phyloP scores from a whole-genome alignment of 2,329 filamentous ascomycete species.

The Fusarium phyllophilum region DNA sequence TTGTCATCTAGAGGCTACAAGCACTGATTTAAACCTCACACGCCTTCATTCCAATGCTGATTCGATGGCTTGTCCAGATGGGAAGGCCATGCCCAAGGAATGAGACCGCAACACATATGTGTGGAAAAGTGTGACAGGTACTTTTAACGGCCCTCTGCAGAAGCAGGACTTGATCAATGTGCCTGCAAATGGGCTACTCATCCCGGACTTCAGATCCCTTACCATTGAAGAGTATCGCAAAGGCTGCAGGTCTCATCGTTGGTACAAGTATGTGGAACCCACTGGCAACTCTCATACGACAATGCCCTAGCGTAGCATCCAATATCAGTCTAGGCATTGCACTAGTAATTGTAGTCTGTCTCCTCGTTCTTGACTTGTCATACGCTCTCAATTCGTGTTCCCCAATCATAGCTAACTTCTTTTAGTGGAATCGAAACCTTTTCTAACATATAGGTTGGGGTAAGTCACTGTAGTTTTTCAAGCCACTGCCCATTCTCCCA shows the following conservation, averaged over 20 bases:
- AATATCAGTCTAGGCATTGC: not conserved
- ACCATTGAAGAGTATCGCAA: not conserved
- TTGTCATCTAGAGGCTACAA: fast-evolving
- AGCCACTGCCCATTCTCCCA: too few species aligned
- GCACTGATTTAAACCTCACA: fast-evolving
- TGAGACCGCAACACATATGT: too few species aligned
- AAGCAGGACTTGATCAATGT: too few species aligned
- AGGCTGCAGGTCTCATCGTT: not conserved
- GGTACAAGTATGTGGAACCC: not conserved
- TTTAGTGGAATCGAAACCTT: too few species aligned
- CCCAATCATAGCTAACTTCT: too few species aligned
- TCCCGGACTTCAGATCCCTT: not conserved
- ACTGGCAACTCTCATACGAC: not conserved
- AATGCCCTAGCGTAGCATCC: not conserved
- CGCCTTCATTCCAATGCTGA: fast-evolving
- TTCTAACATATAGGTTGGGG: too few species aligned
- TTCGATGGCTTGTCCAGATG: not conserved
- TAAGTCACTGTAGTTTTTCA: too few species aligned
- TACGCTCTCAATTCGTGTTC: not conserved
- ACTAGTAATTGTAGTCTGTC: not conserved
- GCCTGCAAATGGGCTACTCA: not conserved
- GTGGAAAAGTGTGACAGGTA: too few species aligned
- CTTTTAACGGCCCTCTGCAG: too few species aligned
- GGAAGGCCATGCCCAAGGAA: not conserved
- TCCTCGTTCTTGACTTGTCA: not conserved